Evolutionary conservation across 73 alveolate genomes (phyloP).

Genomic region (Paramecium sonneborni): DNA sequence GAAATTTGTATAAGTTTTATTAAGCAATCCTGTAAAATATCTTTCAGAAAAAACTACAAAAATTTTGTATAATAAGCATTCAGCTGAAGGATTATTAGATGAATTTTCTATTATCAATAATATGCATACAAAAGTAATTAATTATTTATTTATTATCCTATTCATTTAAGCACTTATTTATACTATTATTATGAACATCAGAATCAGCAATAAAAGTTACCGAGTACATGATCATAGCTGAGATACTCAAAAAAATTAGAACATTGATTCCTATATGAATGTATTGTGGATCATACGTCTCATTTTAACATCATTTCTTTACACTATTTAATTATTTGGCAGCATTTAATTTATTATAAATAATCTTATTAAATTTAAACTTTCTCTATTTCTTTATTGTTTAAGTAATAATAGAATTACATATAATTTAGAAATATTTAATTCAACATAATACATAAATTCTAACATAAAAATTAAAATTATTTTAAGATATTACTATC

Average conservation of each 20-base stretch:
- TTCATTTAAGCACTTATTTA: neutral
- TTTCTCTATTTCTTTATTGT: neutral
- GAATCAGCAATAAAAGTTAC: neutral
- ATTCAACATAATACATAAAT: too few relatives aligned
- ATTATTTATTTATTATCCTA: neutral
- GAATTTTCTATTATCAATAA: neutral
- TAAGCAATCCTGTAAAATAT: neutral
- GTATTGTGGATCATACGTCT: slow-evolving; percentile 15
- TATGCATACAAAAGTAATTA: neutral
- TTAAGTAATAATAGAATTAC: neutral
- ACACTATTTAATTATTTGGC: slow-evolving; percentile 25
- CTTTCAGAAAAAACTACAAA: neutral
- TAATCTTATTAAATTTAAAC: neutral
- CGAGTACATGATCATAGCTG: neutral
- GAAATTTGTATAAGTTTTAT: neutral
- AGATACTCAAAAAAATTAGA: neutral
- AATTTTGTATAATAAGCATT: neutral
- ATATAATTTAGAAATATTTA: neutral
- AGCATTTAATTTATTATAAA: slow-evolving; percentile 1
- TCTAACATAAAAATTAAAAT: too few relatives aligned
- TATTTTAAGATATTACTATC: too few relatives aligned
- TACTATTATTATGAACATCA: neutral
- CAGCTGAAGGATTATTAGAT: neutral
- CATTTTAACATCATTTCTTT: neutral
- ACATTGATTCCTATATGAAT: neutral